phyloP scores from a whole-genome alignment of 768 basidiomycete species.

The Rhodosporidiobolus sp. region DNA sequence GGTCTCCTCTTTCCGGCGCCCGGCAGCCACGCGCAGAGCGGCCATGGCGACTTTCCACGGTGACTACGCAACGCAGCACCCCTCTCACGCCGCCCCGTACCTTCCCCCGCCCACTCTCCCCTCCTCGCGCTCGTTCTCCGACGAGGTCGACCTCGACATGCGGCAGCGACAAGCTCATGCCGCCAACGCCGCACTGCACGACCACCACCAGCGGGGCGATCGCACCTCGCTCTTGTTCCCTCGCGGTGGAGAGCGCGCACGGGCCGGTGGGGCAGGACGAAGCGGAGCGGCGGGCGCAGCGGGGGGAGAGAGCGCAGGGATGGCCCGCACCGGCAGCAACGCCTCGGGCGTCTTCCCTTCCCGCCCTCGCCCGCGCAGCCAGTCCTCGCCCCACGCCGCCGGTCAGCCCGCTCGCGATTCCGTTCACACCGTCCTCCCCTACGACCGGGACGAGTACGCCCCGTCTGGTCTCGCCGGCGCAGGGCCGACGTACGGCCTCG shows the following conservation, averaged over 20 bases:
- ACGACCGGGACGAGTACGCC: background rate
- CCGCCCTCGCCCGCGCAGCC: background rate
- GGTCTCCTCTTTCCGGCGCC: background rate
- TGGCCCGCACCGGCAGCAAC: background rate
- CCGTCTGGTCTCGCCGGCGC: background rate
- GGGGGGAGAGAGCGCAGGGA: no score
- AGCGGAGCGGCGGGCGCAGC: background rate
- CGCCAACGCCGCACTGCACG: background rate
- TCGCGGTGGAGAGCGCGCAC: background rate
- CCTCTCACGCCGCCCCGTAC: background rate
- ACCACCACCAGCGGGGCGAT: background rate
- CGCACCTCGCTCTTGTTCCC: background rate
- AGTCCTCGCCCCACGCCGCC: background rate
- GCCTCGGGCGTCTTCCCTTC: slow-evolving; percentile 1
- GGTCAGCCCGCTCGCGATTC: background rate
- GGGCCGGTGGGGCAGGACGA: background rate
- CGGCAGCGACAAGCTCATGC: slow-evolving; percentile 1
- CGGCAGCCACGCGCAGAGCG: no score
- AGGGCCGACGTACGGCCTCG: background rate
- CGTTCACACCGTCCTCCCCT: background rate
- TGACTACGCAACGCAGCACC: no score
- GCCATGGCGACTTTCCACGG: no score
- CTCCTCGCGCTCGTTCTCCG: slow-evolving; percentile 10
- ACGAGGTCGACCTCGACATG: slow-evolving; percentile 20
- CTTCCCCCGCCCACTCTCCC: background rate